Conservation (phyloP, 2,329 filamentous ascomycete species). For the Simplicillium sp. region DNA sequence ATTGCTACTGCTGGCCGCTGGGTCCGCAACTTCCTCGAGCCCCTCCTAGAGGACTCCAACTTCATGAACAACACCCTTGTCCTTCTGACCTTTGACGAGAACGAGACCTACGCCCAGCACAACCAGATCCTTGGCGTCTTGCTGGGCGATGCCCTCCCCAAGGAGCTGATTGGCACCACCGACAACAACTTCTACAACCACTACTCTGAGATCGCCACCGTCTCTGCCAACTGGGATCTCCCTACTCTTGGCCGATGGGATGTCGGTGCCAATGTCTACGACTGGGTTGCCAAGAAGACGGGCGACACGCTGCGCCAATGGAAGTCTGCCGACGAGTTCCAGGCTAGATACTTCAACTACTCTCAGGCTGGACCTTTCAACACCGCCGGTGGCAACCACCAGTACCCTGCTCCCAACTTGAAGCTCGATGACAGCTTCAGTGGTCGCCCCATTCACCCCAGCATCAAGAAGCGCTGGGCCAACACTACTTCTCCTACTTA, state of each 20-base stretch:
- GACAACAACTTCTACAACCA: slow-evolving; percentile 66
- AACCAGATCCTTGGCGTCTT: slow-evolving; percentile 66
- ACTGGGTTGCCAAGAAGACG: slow-evolving; percentile 49
- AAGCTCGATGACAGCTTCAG: slow-evolving; percentile 18
- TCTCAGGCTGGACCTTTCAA: slow-evolving; percentile 44
- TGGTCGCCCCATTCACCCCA: slow-evolving; percentile 24
- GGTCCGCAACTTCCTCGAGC: slow-evolving; percentile 58
- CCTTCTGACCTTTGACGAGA: slow-evolving; percentile 73
- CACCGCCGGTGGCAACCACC: slow-evolving; percentile 19
- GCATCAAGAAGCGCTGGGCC: slow-evolving; percentile 27
- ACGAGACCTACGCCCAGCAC: slow-evolving; percentile 53
- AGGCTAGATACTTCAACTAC: slow-evolving; percentile 38
- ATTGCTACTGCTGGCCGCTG: slow-evolving; percentile 61
- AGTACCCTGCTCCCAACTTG: slow-evolving; percentile 31
- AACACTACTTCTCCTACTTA: slow-evolving; percentile 28
- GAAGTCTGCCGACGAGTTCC: slow-evolving; percentile 21
- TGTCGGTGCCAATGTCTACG: slow-evolving; percentile 62
- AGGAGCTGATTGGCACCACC: slow-evolving; percentile 53
- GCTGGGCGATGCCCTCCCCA: slow-evolving; percentile 63
- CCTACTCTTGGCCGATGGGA: slow-evolving; percentile 63
- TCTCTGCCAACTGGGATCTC: slow-evolving; percentile 60
- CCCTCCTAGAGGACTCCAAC: slow-evolving; percentile 56
- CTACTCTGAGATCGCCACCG: slow-evolving; percentile 59
- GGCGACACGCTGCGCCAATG: slow-evolving; percentile 39
- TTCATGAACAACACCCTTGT: slow-evolving; percentile 72